Base-by-base conservation (phyloP, 345 rosid genomes). In the Brassica incana region DNA sequence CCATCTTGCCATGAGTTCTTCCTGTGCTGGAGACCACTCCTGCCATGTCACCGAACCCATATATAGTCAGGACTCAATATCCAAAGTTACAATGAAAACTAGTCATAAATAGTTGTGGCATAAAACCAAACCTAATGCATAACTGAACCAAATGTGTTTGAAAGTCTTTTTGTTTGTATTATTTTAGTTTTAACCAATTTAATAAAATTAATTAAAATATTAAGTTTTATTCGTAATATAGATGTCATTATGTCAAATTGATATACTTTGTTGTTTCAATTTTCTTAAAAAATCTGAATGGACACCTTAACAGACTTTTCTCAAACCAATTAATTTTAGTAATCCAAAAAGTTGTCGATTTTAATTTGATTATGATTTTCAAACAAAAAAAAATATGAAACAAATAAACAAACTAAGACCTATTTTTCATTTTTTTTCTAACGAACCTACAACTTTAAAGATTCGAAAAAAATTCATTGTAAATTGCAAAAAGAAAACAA, bases 1-100 rank as follows among this genome's bases (percentile, higher is more conserved):
- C 98, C 98, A 36, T 93, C 98, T 66, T 86, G 90, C 97, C 95
- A 94, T 0, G 90, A 87, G 79, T 94, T 94, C 82, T 92, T 94
- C 83, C 96, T 89, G 50, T 92, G 96, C 65, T 94, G 98, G 66
- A 94, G 56, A 1, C 98, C 98, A 43, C 45, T 85, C 98, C 97
- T 88, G 78, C 45, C 69, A 78, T 4, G 60, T 72, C 71, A 50
- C 36, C 2, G 25, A 68, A 69, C 43, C 25, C 25, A 62, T 11
- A 2, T 8, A 9, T 35, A 2, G 67, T 80, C 62, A 69, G 18
- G 35, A 60, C 72, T 32, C 54, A 56, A 2, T 4, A 40, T 6
- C 9, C 11, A 56, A 36, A 52, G 7, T 52, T 63, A 23, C 52
- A 59, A 73, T 58, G 2, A 73, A 60, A 59, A 40, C 29, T 54